Conservation (phyloP, 169 alveolate species). For the Ichthyophthirius multifiliis region DNA sequence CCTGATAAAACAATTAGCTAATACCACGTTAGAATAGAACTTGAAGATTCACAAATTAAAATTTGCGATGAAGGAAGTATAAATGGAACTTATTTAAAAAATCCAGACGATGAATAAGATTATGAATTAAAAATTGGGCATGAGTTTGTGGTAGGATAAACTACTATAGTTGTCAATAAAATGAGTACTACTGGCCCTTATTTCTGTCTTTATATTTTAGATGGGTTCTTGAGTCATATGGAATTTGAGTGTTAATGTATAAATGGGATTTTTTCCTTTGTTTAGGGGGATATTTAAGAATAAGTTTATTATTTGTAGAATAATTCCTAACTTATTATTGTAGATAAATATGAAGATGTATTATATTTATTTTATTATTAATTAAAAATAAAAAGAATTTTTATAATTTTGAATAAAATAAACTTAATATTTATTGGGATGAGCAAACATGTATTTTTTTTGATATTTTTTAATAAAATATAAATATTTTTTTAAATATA, state of each 20-base stretch:
- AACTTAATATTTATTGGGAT: too few species aligned
- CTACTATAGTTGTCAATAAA: background rate
- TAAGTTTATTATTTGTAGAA: too few species aligned
- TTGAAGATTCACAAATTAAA: background rate
- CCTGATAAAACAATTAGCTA: background rate
- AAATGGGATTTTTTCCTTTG: too few species aligned
- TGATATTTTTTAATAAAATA: too few species aligned
- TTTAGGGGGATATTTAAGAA: too few species aligned
- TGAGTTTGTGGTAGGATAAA: background rate
- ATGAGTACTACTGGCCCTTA: background rate
- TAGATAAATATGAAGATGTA: too few species aligned
- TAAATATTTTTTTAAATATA: too few species aligned
- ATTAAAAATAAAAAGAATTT: too few species aligned
- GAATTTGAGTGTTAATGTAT: background rate
- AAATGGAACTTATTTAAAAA: background rate
- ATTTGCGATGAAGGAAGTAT: background rate
- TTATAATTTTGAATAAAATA: too few species aligned
- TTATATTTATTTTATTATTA: too few species aligned
- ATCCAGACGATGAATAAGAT: background rate
- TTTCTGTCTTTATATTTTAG: background rate
- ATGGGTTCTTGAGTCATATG: background rate
- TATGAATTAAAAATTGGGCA: background rate
- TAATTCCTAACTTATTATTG: too few species aligned
- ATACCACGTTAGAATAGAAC: background rate
- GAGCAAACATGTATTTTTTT: too few species aligned